phyloP scores from a whole-genome alignment of 495 filamentous ascomycete species.

The Rostrohypoxylon terebratum region DNA sequence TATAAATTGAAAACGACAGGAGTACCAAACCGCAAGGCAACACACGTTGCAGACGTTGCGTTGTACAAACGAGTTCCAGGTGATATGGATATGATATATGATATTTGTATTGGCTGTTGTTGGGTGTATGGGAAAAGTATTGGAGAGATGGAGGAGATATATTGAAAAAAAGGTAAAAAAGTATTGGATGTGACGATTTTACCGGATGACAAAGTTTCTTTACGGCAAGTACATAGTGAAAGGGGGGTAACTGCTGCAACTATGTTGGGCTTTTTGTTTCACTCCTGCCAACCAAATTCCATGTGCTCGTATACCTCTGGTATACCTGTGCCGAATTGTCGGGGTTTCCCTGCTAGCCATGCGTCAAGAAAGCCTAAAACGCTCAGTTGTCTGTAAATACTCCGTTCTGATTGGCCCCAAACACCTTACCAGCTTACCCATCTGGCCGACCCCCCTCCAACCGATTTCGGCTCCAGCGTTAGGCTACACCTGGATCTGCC shows the following conservation, averaged over 20 bases:
- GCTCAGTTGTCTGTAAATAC: constrained; percentile 16
- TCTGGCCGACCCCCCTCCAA: constrained; percentile 29
- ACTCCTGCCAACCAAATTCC: constrained; percentile 21
- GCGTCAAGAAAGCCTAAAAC: constrained; percentile 34
- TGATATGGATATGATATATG: too few species aligned
- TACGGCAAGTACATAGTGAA: background rate
- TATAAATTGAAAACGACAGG: constrained; percentile 24
- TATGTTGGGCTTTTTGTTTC: constrained; percentile 30
- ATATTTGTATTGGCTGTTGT: constrained; percentile 9
- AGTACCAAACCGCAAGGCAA: constrained; percentile 1
- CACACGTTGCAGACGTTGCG: constrained; percentile 18
- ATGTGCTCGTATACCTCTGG: background rate
- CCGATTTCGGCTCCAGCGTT: constrained; percentile 42
- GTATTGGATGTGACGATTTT: constrained; percentile 4
- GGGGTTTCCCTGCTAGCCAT: constrained; percentile 34
- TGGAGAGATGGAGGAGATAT: constrained; percentile 1
- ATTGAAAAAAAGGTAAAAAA: too few species aligned
- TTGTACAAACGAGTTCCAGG: constrained; percentile 9
- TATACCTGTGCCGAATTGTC: constrained; percentile 17
- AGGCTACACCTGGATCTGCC: constrained; percentile 23
- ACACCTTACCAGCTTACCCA: background rate
- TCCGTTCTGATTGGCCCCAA: constrained; percentile 17
- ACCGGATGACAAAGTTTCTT: background rate
- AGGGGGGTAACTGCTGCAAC: constrained; percentile 4
- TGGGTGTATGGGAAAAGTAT: constrained; percentile 30